Evolutionary conservation across 176 grass and related monocot species (phyloP), one percentile per base, ranked within the genome.

Genomic region (Zea luxurians): DNA sequence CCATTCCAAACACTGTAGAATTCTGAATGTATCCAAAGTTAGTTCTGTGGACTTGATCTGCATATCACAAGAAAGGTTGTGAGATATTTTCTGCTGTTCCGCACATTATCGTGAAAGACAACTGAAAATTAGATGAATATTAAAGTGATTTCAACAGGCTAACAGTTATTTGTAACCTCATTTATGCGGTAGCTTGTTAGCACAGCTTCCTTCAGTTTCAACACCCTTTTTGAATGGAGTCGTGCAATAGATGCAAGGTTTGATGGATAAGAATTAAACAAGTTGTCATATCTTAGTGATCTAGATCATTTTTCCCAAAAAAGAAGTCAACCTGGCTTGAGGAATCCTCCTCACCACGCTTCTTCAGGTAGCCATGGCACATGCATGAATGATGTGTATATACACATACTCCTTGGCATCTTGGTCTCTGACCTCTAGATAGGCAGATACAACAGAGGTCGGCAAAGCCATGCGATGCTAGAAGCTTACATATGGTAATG

Each of bases 41-140:
- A 96, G 81, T 74, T 99, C 96, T 85, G 96, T 92, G 65, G 91
- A 92, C 83, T 99, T 96, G 76, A 96, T 86, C 96, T 99, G 88
- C 66, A 1, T 67, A 80, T 59, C 60, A 77, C 12, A 41, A 60
- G 7, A 47, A 50, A 64, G 62, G 7, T 12, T 59, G 10, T 52
- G 37, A 89, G 9, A 44, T 46, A 20, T 53, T 79, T 80, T 68
- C 44, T 76, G 7, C 5, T 48, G 54, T 50, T 61, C 16, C 37
- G 6, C 40, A 45, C 53, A 84, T 9, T 54, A 27, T 27, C 27
- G 27, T 27, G 27, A 27, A 27, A 27, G 27, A 27, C 27, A 27
- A 27, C 27, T 27, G 27, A 27, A 27, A 27, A 27, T 27, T 27
- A 27, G 27, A 27, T 27, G 27, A 27, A 27, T 27, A 27, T 27